Evolutionary conservation across 176 grass and related monocot genomes (phyloP).

Genomic region (Echinochloa phyllopogon): DNA sequence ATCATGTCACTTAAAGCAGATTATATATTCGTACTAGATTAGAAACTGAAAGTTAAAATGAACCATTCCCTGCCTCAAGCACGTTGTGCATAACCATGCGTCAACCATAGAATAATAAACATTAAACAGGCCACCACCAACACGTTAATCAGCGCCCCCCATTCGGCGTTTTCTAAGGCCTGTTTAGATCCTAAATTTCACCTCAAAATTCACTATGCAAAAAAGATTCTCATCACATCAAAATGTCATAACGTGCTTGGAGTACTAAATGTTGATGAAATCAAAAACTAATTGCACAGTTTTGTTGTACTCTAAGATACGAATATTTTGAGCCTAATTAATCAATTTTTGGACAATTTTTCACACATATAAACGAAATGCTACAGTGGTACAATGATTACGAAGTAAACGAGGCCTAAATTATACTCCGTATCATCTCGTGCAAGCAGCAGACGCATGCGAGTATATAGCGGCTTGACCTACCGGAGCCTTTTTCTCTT

Average conservation of each 20-base stretch:
- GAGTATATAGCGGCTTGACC: background rate
- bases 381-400: too few relatives aligned
- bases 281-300: too few relatives aligned
- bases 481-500: slow-evolving; percentile 2
- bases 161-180: background rate
- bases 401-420: too few relatives aligned
- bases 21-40: background rate
- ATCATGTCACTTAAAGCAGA: background rate
- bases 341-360: too few relatives aligned
- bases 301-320: too few relatives aligned
- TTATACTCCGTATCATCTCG: background rate
- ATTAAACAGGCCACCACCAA: background rate
- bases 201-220: too few relatives aligned
- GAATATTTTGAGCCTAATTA: too few relatives aligned
- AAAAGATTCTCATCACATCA: too few relatives aligned
- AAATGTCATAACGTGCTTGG: too few relatives aligned
- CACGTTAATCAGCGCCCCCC: background rate
- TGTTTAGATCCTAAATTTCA: too few relatives aligned
- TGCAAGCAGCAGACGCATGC: background rate
- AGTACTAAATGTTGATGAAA: too few relatives aligned
- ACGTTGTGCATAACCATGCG: background rate
- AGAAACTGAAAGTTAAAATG: background rate
- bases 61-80: background rate
- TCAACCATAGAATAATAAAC: background rate
- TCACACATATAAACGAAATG: too few relatives aligned